phyloP scores from a whole-genome alignment of 2,329 filamentous ascomycete species.

The Ceratocystis albifundus region DNA sequence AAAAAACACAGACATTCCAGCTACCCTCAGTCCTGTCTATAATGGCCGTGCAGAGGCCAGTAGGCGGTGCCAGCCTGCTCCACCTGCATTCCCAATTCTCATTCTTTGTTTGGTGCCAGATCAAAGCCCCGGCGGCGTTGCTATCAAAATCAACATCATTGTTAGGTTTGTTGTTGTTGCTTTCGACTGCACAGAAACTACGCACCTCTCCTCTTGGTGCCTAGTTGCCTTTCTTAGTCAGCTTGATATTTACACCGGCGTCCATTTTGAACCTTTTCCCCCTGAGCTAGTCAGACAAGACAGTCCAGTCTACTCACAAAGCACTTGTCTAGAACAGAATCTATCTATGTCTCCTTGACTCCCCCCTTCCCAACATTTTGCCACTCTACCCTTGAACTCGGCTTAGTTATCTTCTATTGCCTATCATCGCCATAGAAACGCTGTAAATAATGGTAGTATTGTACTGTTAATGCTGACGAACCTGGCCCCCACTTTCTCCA shows the following conservation, averaged over 20 bases:
- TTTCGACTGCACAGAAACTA: background rate
- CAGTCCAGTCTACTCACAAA: background rate
- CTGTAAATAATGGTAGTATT: background rate
- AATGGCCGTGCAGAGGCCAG: background rate
- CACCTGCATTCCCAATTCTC: background rate
- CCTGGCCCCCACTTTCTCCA: background rate
- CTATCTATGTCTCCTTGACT: background rate
- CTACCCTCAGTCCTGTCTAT: background rate
- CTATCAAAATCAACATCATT: background rate
- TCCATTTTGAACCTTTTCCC: background rate
- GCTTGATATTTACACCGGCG: background rate
- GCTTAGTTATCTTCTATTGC: background rate
- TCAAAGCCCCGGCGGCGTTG: background rate
- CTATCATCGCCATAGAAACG: slow-evolving; percentile 3
- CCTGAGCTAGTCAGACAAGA: background rate
- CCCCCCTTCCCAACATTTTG: background rate
- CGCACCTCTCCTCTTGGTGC: background rate
- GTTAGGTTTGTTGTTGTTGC: background rate
- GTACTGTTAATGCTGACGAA: background rate
- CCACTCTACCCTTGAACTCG: background rate
- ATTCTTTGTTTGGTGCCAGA: background rate
- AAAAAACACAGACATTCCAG: background rate
- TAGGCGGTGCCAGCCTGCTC: background rate
- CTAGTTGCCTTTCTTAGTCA: background rate
- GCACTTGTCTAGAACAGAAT: background rate